Conservation (phyloP, 2,329 filamentous ascomycete genomes). For the Diaporthe caulivora region DNA sequence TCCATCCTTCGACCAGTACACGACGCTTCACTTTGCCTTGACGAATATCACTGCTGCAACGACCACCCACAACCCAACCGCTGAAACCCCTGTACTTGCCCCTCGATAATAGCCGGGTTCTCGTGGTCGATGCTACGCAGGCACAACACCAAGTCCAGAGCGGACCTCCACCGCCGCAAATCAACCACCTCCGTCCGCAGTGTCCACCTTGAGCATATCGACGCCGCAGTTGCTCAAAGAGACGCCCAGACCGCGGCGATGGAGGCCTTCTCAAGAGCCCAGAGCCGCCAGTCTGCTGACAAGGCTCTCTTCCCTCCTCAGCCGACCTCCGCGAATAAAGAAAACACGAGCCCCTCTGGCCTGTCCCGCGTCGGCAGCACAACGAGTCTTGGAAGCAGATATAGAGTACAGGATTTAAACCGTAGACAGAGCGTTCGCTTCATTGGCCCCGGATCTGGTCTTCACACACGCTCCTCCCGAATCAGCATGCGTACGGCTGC, state of each 20-base stretch:
- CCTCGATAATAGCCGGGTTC: neutral
- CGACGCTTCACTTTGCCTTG: neutral
- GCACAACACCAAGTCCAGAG: conserved; percentile 60
- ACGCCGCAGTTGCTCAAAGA: conserved; percentile 62
- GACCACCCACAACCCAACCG: too few species aligned
- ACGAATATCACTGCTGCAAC: neutral
- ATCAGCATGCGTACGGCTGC: conserved; percentile 32
- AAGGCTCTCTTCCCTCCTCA: conserved; percentile 50
- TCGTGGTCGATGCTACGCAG: conserved; percentile 59
- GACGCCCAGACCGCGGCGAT: conserved; percentile 74
- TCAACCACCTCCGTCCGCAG: conserved; percentile 64
- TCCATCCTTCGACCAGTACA: neutral
- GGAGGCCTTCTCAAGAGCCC: conserved; percentile 70
- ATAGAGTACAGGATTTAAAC: conserved; percentile 46
- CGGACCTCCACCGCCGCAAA: conserved; percentile 63
- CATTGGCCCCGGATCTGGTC: conserved; percentile 47
- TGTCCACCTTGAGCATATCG: conserved; percentile 61
- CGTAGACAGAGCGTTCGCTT: conserved; percentile 70
- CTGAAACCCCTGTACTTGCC: neutral
- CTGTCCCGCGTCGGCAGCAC: conserved; percentile 41
- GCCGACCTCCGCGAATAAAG: conserved; percentile 40
- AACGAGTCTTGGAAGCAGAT: conserved; percentile 42
- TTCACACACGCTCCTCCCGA: conserved; percentile 33
- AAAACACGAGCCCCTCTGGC: conserved; percentile 35
- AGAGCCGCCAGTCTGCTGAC: conserved; percentile 54